Conservation (phyloP, 2,329 filamentous ascomycete species). For the Colletotrichum lupini region DNA sequence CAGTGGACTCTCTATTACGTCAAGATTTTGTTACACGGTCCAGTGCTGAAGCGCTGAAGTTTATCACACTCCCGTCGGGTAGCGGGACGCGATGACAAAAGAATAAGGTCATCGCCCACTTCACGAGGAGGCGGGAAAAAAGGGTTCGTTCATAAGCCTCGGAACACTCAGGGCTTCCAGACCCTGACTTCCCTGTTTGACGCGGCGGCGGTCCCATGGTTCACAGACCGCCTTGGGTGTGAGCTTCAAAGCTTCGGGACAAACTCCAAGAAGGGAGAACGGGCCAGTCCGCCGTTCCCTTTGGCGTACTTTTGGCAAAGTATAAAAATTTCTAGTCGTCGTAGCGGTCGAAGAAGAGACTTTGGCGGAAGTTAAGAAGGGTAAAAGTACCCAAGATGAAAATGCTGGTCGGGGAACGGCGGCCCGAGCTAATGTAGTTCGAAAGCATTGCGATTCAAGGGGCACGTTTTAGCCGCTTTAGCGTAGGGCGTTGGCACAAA, state of each 20-base stretch:
- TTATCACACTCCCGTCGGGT: not conserved
- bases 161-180: not conserved
- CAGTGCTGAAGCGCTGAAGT: not conserved
- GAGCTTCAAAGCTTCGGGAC: not conserved
- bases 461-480: conserved; percentile 15
- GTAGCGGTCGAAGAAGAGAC: not conserved
- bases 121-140: not conserved
- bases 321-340: not conserved
- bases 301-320: not conserved
- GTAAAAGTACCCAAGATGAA: not conserved
- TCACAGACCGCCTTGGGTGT: not conserved
- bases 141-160: not conserved
- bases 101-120: not conserved
- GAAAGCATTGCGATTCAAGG: not conserved
- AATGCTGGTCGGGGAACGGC: not conserved
- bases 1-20: not conserved
- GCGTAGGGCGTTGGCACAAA: conserved; percentile 19
- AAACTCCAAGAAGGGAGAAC: not conserved
- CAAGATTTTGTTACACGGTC: not conserved
- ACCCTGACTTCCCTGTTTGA: not conserved
- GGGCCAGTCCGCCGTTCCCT: not conserved
- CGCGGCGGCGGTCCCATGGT: not conserved
- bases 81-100: not conserved
- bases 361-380: not conserved
- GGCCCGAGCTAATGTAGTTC: not conserved